Conservation (phyloP, 169 alveolate species). For the Plasmodium blacklocki region DNA sequence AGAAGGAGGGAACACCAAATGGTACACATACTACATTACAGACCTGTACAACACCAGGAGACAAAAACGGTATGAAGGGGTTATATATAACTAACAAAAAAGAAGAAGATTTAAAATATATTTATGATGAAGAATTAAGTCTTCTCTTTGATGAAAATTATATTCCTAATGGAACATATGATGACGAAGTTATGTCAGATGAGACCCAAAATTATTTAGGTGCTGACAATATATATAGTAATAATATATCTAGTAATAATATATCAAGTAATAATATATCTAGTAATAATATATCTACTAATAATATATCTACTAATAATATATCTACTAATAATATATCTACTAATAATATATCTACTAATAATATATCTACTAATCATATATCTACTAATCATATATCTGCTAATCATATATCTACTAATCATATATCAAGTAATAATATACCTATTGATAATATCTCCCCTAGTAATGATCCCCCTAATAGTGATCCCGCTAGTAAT, state of each 20-base stretch:
- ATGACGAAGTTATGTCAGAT: background rate
- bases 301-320: too few relatives aligned
- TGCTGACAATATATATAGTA: background rate
- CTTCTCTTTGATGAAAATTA: constrained; percentile 11
- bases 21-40: background rate
- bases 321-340: too few relatives aligned
- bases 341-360: too few relatives aligned
- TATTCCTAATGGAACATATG: background rate
- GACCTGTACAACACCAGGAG: background rate
- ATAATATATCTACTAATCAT: too few relatives aligned
- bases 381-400: too few relatives aligned
- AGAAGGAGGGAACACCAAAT: background rate
- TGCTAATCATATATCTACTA: too few relatives aligned
- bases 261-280: background rate
- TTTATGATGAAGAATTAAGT: background rate
- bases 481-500: too few relatives aligned
- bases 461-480: too few relatives aligned
- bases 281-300: too few relatives aligned
- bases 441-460: too few relatives aligned
- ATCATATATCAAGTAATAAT: too few relatives aligned
- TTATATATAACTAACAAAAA: background rate
- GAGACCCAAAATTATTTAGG: background rate
- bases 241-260: background rate
- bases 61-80: background rate
- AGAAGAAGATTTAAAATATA: background rate